phyloP scores from a whole-genome alignment of 345 rosid genomes.

The Turritis glabra region DNA sequence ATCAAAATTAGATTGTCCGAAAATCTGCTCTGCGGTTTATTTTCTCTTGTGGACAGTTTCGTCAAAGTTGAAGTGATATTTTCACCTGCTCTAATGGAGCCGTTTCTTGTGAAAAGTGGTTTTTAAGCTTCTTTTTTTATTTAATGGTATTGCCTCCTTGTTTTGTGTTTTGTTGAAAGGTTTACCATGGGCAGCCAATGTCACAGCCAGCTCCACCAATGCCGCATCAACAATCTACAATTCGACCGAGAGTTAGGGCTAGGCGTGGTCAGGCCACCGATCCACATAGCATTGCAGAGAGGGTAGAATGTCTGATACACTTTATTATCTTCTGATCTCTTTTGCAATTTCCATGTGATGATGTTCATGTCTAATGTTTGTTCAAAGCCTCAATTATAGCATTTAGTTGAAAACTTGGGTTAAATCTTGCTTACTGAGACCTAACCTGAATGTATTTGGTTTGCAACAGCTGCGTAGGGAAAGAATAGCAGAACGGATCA shows the following conservation, averaged over 20 bases:
- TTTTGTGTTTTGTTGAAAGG: constrained; percentile 47
- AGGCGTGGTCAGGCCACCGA: constrained; percentile 99
- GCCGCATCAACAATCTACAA: constrained; percentile 79
- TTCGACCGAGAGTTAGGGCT: constrained; percentile 98
- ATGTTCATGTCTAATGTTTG: neutral
- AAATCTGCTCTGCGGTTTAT: neutral
- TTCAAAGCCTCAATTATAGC: neutral
- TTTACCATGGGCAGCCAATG: constrained; percentile 92
- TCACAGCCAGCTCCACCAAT: constrained; percentile 66
- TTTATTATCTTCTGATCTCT: neutral
- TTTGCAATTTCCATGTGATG: neutral
- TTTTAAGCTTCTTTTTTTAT: neutral
- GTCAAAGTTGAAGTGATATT: neutral
- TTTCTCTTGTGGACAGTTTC: neutral
- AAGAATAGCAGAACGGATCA: constrained; percentile 95
- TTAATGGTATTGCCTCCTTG: neutral
- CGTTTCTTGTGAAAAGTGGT: neutral
- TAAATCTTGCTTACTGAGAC: neutral
- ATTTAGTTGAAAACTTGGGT: neutral
- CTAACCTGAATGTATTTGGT: constrained; percentile 3
- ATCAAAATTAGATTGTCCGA: neutral
- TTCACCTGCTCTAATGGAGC: neutral
- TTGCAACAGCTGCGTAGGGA: constrained; percentile 85
- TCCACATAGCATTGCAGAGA: constrained; percentile 99
- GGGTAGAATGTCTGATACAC: constrained; percentile 45